Evolutionary conservation across 2,329 filamentous ascomycete genomes (phyloP).

Genomic region (Fusarium solani-melongenae): DNA sequence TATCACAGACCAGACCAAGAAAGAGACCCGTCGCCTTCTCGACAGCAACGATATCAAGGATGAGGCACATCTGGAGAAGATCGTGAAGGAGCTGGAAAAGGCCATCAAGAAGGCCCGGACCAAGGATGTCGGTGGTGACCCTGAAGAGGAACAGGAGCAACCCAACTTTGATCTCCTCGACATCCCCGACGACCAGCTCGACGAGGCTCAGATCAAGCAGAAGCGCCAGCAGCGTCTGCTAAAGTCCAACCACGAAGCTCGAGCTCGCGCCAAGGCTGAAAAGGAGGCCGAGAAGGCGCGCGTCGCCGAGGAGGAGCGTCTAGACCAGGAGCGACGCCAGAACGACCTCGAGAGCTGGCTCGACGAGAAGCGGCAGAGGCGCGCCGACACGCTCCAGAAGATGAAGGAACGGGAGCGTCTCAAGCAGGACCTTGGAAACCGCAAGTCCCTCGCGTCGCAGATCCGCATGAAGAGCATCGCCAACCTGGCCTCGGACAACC

Average conservation of each 20-base stretch:
- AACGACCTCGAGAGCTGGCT: conserved; percentile 90
- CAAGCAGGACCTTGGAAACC: conserved; percentile 94
- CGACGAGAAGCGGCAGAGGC: conserved; percentile 79
- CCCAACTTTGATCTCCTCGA: conserved; percentile 91
- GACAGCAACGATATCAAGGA: conserved; percentile 94
- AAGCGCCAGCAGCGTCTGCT: conserved; percentile 93
- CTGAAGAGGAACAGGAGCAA: conserved; percentile 82
- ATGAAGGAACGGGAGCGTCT: conserved; percentile 95
- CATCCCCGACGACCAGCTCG: conserved; percentile 89
- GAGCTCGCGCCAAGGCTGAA: conserved; percentile 92
- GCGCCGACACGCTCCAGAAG: conserved; percentile 76
- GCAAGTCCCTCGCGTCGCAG: conserved; percentile 94
- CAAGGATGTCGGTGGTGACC: conserved; percentile 87
- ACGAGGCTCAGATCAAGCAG: conserved; percentile 89
- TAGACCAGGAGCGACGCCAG: conserved; percentile 85
- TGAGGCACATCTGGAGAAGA: conserved; percentile 84
- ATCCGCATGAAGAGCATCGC: conserved; percentile 99
- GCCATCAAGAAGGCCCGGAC: conserved; percentile 90
- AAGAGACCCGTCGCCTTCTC: conserved; percentile 86
- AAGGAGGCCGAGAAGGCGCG: conserved; percentile 93
- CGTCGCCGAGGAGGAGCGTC: conserved; percentile 81
- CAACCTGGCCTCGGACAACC: conserved; percentile 91
- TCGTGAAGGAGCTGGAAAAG: conserved; percentile 89
- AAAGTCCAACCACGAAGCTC: conserved; percentile 94
- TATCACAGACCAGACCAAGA: conserved; percentile 83